Conservation (phyloP, 345 rosid genomes). For the Citrus cavaleriei region DNA sequence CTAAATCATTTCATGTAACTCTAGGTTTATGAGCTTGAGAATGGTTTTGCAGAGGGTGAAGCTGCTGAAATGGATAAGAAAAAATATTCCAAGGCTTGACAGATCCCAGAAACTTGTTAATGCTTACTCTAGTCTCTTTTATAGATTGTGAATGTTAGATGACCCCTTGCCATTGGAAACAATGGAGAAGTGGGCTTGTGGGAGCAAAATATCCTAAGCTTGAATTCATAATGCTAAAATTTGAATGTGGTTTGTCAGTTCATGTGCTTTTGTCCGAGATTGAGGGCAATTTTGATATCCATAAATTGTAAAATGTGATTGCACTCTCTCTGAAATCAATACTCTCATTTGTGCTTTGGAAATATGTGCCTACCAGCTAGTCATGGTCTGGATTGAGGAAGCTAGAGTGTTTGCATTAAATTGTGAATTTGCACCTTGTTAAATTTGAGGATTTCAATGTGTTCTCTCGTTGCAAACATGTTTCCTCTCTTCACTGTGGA, state of each 20-base stretch:
- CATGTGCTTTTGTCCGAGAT: background rate
- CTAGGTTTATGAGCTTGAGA: background rate
- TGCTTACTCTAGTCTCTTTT: background rate
- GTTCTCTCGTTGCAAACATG: background rate
- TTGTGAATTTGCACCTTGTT: background rate
- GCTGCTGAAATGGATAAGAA: background rate
- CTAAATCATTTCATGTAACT: background rate
- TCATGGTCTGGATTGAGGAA: background rate
- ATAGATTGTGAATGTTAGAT: background rate
- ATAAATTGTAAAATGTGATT: background rate
- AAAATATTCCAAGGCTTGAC: background rate
- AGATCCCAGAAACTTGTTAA: background rate
- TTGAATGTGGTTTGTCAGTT: background rate
- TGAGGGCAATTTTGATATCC: background rate
- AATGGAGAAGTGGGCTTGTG: background rate
- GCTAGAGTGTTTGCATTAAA: background rate
- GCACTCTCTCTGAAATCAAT: background rate
- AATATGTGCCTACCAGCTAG: background rate
- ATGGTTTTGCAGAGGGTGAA: background rate
- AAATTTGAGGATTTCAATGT: background rate
- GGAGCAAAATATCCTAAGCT: background rate
- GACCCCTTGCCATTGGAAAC: background rate
- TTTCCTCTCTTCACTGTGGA: background rate
- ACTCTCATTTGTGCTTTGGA: background rate
- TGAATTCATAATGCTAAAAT: background rate